phyloP scores from a whole-genome alignment of 768 basidiomycete genomes.

The Mycena pura region DNA sequence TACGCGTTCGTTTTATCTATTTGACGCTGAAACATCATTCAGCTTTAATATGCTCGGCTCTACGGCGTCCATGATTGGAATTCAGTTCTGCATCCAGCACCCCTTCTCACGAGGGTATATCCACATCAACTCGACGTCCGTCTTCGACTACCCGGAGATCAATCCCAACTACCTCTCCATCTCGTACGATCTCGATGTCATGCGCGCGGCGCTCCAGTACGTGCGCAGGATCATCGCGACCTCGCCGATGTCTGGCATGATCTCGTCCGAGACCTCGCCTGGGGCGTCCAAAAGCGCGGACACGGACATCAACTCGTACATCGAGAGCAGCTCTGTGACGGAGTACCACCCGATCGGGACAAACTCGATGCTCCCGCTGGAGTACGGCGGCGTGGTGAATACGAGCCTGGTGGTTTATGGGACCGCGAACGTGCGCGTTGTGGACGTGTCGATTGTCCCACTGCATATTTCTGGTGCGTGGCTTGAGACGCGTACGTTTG shows the following conservation, averaged over 20 bases:
- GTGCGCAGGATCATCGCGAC: conserved; percentile 18
- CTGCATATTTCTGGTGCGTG: conserved; percentile 19
- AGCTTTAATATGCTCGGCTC: conserved; percentile 26
- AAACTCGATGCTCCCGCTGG: conserved; percentile 22
- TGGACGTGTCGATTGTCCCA: conserved; percentile 32
- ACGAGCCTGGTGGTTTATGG: conserved; percentile 51
- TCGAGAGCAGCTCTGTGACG: conserved; percentile 14
- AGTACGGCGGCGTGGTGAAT: conserved; percentile 46
- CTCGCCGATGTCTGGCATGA: conserved; percentile 1
- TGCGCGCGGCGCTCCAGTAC: conserved; percentile 26
- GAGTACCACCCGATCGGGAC: conserved; percentile 21
- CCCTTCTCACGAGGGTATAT: conserved; percentile 25
- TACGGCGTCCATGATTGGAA: conserved; percentile 8
- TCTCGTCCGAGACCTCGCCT: conserved; percentile 15
- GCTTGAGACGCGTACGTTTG: neutral
- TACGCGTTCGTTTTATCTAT: neutral
- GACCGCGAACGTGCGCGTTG: conserved; percentile 49
- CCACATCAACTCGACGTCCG: conserved; percentile 14
- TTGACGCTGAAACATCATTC: neutral
- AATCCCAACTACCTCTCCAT: conserved; percentile 29
- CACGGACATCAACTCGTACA: conserved; percentile 17
- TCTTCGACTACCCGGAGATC: conserved; percentile 21
- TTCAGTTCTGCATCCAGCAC: conserved; percentile 29
- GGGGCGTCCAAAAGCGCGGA: conserved; percentile 8
- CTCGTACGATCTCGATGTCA: conserved; percentile 22